phyloP scores from a whole-genome alignment of 345 rosid species.

The Chamaenerion angustifolium region DNA sequence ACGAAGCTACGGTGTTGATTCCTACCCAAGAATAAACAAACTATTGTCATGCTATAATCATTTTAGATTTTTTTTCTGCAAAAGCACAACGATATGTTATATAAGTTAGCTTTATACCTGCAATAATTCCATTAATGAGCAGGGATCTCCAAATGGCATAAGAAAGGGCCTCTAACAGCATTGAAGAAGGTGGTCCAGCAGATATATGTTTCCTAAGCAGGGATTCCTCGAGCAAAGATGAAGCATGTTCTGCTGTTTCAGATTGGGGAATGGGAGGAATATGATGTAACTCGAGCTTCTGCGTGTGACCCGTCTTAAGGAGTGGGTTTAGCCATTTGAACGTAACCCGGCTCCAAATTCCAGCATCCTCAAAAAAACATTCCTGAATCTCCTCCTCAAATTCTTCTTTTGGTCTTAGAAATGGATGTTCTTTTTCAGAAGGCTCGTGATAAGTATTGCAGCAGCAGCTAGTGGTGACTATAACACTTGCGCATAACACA shows the following conservation, averaged over 20 bases:
- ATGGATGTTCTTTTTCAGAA: conserved; percentile 18
- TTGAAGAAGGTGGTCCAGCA: conserved; percentile 10
- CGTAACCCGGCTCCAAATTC: conserved; percentile 32
- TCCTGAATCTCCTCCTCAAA: neutral
- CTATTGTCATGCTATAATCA: neutral
- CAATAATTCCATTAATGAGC: conserved; percentile 37
- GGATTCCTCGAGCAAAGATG: conserved; percentile 34
- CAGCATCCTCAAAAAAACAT: conserved; percentile 16
- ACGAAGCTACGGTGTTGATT: conserved; percentile 39
- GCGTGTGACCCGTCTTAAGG: conserved; percentile 22
- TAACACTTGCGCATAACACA: conserved; percentile 20
- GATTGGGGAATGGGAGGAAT: conserved; percentile 41
- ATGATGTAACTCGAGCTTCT: conserved; percentile 32
- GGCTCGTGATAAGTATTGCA: conserved; percentile 6
- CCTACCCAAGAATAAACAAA: conserved; percentile 18
- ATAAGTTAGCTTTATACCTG: conserved; percentile 25
- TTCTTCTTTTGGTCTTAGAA: conserved; percentile 17
- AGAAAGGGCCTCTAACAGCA: conserved; percentile 22
- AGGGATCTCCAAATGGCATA: conserved; percentile 35
- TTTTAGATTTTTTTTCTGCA: neutral
- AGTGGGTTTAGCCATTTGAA: conserved; percentile 54
- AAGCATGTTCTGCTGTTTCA: conserved; percentile 42
- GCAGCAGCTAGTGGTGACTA: conserved; percentile 1
- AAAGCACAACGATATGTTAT: neutral
- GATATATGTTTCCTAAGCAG: conserved; percentile 18